Conservation (phyloP, 202 grass and related monocot genomes). For the Musa balbisiana region DNA sequence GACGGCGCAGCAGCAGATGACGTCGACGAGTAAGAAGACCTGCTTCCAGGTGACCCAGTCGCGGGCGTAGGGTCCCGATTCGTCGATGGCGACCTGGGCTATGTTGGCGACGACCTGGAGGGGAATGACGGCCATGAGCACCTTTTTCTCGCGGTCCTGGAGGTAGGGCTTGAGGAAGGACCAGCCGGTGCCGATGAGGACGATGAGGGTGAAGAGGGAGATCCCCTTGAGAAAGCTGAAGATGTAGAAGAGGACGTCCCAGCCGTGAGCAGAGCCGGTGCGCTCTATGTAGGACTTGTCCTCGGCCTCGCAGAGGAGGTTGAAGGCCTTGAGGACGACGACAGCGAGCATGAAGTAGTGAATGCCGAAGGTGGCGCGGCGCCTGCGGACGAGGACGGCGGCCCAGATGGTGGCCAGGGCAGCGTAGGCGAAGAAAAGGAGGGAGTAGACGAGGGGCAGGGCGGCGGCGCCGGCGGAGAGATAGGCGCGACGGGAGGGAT, state of each 20-base stretch:
- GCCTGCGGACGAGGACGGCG: conserved; percentile 59
- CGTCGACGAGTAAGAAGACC: conserved; percentile 74
- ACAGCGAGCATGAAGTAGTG: conserved; percentile 99
- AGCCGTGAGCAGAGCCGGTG: conserved; percentile 89
- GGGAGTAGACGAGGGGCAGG: conserved; percentile 67
- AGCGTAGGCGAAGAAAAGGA: conserved; percentile 61
- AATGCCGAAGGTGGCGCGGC: conserved; percentile 67
- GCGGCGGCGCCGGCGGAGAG: conserved; percentile 66
- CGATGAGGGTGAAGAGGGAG: conserved; percentile 89
- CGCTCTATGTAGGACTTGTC: conserved; percentile 89
- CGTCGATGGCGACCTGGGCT: conserved; percentile 77
- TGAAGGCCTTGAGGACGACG: conserved; percentile 70
- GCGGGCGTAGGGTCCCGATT: conserved; percentile 68
- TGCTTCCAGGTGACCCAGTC: conserved; percentile 92
- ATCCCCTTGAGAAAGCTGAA: conserved; percentile 94
- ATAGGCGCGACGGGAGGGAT: conserved; percentile 34
- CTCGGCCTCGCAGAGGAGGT: conserved; percentile 78
- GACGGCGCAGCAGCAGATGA: conserved; percentile 79
- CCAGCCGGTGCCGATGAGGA: conserved; percentile 92
- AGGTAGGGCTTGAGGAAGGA: conserved; percentile 91
- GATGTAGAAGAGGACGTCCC: conserved; percentile 96
- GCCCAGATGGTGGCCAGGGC: conserved; percentile 56
- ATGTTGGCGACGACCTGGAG: conserved; percentile 91
- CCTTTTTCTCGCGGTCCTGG: conserved; percentile 80
- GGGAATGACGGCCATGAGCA: conserved; percentile 85